phyloP scores from a whole-genome alignment of 169 alveolate genomes.

The Amoebophrya sp. region DNA sequence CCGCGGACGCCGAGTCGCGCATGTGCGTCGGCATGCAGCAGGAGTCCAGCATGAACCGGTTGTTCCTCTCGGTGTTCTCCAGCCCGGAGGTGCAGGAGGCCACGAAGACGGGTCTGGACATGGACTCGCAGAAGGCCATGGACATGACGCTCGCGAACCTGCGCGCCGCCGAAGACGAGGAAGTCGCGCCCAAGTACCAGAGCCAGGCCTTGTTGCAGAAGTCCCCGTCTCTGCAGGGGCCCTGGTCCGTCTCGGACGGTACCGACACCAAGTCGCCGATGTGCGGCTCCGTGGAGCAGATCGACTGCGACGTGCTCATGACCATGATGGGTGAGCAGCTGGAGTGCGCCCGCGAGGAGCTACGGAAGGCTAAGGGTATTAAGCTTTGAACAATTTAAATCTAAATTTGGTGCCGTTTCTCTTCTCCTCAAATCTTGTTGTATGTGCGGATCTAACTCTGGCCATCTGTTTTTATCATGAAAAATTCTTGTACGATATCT shows the following conservation, averaged over 20 bases:
- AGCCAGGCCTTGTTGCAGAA: no score
- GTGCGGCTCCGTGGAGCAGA: background rate
- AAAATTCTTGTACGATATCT: no score
- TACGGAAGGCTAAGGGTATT: background rate
- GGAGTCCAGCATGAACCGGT: background rate
- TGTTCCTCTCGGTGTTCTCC: background rate
- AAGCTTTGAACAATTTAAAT: no score
- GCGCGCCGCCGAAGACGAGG: background rate
- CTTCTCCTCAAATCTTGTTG: no score
- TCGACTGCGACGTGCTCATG: background rate
- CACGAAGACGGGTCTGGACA: background rate
- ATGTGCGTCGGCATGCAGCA: background rate
- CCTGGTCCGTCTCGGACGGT: background rate
- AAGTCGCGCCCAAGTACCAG: background rate
- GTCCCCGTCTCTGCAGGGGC: background rate
- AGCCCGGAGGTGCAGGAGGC: background rate
- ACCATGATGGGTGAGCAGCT: background rate
- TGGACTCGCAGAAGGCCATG: background rate
- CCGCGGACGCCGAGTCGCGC: background rate
- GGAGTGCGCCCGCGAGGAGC: background rate
- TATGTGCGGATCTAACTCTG: no score
- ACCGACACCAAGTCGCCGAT: background rate
- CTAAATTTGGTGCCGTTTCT: no score
- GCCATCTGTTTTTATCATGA: no score
- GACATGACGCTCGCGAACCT: background rate